phyloP scores from a whole-genome alignment of 177 flowering plant species.

The Tripterygium wilfordii region DNA sequence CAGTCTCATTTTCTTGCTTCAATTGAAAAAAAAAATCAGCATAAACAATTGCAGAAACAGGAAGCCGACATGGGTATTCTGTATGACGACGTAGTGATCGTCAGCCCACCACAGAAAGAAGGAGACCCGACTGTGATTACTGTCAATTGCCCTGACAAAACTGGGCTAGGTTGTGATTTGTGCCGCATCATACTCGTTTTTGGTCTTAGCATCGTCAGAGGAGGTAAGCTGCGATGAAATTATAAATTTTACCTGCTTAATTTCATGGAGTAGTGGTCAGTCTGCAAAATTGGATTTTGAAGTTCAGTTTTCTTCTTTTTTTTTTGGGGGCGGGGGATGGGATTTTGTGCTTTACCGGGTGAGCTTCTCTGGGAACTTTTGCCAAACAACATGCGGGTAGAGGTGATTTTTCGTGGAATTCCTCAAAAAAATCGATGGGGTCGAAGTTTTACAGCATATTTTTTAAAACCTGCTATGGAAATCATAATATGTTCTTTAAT shows the following conservation, averaged over 20 bases:
- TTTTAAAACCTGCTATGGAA: background rate
- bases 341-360: too few relatives aligned
- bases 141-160: slow-evolving; percentile 59
- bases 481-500: background rate
- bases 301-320: too few relatives aligned
- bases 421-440: too few relatives aligned
- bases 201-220: slow-evolving; percentile 48
- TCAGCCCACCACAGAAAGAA: slow-evolving; percentile 36
- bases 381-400: too few relatives aligned
- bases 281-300: background rate
- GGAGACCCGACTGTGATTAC: slow-evolving; percentile 42
- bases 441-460: too few relatives aligned
- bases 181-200: slow-evolving; percentile 53
- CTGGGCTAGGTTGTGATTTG: slow-evolving; percentile 59
- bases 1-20: too few relatives aligned
- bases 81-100: slow-evolving; percentile 44
- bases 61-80: slow-evolving; percentile 36
- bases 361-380: too few relatives aligned
- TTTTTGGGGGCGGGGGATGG: too few relatives aligned
- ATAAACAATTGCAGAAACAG: too few relatives aligned
- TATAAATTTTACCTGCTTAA: background rate
- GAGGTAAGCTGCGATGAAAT: slow-evolving; percentile 30
- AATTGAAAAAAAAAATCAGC: too few relatives aligned
- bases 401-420: too few relatives aligned
- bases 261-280: too few relatives aligned